These are phyloP conservation scores for Prunus armeniaca DNA, from an alignment of 306 rosid genomes.

Conservation along the genomic window DNA sequence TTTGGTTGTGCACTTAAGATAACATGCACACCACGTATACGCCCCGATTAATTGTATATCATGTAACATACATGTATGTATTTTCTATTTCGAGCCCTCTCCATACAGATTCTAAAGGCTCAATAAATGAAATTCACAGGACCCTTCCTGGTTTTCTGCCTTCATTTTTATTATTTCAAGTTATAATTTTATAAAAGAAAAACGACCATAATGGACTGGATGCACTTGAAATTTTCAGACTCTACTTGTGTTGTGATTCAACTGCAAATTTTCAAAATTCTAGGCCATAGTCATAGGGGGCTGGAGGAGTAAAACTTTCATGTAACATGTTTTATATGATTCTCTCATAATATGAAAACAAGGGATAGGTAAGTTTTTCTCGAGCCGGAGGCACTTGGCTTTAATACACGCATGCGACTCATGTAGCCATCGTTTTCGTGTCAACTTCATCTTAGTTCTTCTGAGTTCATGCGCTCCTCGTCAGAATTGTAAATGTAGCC, in stretches of 20 bases:
- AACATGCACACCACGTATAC: not conserved
- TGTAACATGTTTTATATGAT: too few relatives aligned
- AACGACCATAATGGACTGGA: not conserved
- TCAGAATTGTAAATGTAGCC: not conserved
- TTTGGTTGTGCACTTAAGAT: not conserved
- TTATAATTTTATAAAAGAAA: not conserved
- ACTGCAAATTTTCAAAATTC: not conserved
- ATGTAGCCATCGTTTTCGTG: conserved; percentile 2
- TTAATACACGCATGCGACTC: not conserved
- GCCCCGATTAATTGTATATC: not conserved
- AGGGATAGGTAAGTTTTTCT: too few relatives aligned
- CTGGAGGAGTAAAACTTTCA: too few relatives aligned
- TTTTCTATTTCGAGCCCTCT: not conserved
- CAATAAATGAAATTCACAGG: conserved; percentile 7
- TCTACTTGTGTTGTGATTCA: not conserved
- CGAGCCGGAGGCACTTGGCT: not conserved
- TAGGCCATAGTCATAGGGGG: not conserved
- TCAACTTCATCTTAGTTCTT: not conserved
- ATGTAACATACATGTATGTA: not conserved
- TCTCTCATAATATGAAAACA: too few relatives aligned
- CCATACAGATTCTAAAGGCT: not conserved
- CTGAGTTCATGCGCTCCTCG: conserved; percentile 17
- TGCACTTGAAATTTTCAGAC: not conserved
- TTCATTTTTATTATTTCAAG: not conserved
- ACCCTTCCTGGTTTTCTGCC: not conserved